A percentile compares a stretch with the other conserved stretches of the same genome.
Evolutionary conservation across 331 rosid genomes (phyloP).

Genomic region (Prunus yedoensis): DNA sequence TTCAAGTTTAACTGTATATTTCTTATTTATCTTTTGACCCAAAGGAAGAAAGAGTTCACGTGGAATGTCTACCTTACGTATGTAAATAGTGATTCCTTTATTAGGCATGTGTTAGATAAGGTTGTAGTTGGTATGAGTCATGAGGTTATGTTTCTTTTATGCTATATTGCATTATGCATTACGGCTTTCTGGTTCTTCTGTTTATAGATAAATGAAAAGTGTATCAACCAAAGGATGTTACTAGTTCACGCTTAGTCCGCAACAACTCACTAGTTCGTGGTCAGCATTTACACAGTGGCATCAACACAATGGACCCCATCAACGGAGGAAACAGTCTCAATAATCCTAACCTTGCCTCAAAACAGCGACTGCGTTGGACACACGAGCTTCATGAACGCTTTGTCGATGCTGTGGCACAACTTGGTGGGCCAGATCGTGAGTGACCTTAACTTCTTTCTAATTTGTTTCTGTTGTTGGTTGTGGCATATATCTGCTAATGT

Average conservation of each 20-base stretch:
- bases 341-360: slow-evolving; percentile 72
- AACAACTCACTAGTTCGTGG: slow-evolving; percentile 57
- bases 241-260: slow-evolving; percentile 51
- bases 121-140: background rate
- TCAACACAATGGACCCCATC: slow-evolving; percentile 63
- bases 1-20: background rate
- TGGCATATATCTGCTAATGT: slow-evolving; percentile 18
- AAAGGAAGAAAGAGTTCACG: background rate
- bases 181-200: slow-evolving; percentile 1
- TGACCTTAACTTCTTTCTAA: slow-evolving; percentile 25
- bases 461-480: slow-evolving; percentile 3
- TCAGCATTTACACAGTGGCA: slow-evolving; percentile 53
- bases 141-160: background rate
- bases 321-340: slow-evolving; percentile 63
- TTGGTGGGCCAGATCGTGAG: slow-evolving; percentile 99
- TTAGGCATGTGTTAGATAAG: background rate
- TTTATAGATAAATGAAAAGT: slow-evolving; percentile 65
- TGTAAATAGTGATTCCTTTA: background rate
- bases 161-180: background rate
- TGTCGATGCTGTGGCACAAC: slow-evolving; percentile 96
- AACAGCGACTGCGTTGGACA: slow-evolving; percentile 94
- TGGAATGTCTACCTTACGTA: background rate
- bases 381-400: slow-evolving; percentile 96
- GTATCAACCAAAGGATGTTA: slow-evolving; percentile 58
- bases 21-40: background rate